Evolutionary conservation across 2,329 filamentous ascomycete species (phyloP).

Genomic region (Penicillium sp.): DNA sequence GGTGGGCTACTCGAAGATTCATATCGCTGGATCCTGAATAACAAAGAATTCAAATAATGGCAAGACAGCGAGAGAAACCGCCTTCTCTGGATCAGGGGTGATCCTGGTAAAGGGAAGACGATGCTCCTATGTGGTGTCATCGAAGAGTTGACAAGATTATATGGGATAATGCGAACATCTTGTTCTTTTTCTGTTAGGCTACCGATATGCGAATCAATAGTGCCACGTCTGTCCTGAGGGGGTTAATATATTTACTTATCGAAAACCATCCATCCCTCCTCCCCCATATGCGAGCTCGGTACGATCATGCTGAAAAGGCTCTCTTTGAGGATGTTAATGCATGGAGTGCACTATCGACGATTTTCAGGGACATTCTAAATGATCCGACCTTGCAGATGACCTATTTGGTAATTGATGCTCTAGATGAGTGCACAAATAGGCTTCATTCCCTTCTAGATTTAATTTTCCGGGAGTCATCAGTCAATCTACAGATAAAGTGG

Average conservation of each 20-base stretch:
- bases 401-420: conserved; percentile 14
- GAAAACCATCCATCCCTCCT: conserved; percentile 8
- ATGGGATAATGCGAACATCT: conserved; percentile 2
- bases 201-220: conserved; percentile 31
- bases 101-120: conserved; percentile 32
- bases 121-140: conserved; percentile 31
- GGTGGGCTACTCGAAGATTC: conserved; percentile 21
- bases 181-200: conserved; percentile 43
- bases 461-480: neutral
- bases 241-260: conserved; percentile 29
- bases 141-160: conserved; percentile 18
- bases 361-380: conserved; percentile 5
- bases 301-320: conserved; percentile 3
- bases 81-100: conserved; percentile 31
- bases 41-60: conserved; percentile 25
- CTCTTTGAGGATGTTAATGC: conserved; percentile 15
- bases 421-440: conserved; percentile 8
- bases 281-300: conserved; percentile 7
- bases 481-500: conserved; percentile 1
- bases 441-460: neutral
- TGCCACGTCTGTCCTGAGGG: conserved; percentile 37
- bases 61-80: neutral
- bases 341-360: conserved; percentile 1
- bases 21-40: conserved; percentile 28
- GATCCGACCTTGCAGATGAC: conserved; percentile 3